These are phyloP conservation scores for Perilla frutescens DNA, from an alignment of 257 asterid genomes.

Conservation along the genomic window DNA sequence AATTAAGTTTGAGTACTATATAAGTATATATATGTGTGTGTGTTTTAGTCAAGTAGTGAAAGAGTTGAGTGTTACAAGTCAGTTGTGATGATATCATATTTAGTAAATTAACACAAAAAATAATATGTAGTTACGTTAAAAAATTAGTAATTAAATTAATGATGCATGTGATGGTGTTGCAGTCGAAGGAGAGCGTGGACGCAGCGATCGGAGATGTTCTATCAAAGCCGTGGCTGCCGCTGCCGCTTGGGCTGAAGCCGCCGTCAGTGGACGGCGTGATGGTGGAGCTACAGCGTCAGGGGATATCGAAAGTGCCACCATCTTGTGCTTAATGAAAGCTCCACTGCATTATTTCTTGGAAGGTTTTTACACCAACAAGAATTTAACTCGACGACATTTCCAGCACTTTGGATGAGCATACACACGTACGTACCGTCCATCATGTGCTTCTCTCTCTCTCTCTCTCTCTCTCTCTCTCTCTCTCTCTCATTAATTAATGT, in stretches of 20 bases:
- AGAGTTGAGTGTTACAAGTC: no score
- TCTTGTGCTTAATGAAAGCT: slow-evolving; percentile 41
- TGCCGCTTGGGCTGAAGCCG: slow-evolving; percentile 91
- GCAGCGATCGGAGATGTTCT: slow-evolving; percentile 92
- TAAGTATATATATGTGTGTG: no score
- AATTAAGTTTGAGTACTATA: no score
- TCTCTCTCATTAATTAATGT: no score
- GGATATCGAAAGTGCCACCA: slow-evolving; percentile 82
- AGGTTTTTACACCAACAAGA: slow-evolving; percentile 7
- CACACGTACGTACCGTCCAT: slow-evolving; percentile 5
- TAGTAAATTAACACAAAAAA: no score
- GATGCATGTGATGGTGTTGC: not conserved
- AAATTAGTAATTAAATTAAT: no score
- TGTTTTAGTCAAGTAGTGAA: no score
- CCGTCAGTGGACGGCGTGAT: slow-evolving; percentile 76
- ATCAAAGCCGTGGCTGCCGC: slow-evolving; percentile 92
- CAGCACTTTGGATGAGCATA: slow-evolving; percentile 30
- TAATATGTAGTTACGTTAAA: no score
- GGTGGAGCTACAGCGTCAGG: slow-evolving; percentile 86
- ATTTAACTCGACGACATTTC: slow-evolving; percentile 78
- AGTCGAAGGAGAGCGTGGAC: slow-evolving; percentile 96
- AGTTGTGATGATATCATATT: no score
- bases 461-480: not conserved
- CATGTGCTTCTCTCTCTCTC: slow-evolving; percentile 24
- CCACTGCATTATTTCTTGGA: not conserved